Base-by-base conservation (phyloP, 768 basidiomycete species). In the Suillus spraguei region DNA sequence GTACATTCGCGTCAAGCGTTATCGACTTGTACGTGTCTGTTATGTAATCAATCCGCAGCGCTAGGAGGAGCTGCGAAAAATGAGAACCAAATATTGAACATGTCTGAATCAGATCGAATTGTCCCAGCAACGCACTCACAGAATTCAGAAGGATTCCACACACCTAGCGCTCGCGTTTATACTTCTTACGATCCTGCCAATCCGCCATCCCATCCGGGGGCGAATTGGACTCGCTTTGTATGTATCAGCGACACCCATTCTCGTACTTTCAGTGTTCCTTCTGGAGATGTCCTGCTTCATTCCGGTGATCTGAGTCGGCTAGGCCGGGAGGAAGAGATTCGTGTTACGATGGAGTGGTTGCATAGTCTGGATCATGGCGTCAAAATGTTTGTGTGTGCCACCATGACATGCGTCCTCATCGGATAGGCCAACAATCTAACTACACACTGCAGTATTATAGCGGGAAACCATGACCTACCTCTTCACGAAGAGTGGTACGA, bases 181-280 rank as follows among this genome's bases (percentile, higher is more conserved):
- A 61, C 56, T 13, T 42, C 65, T 1, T 67, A 67, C 49, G 66
- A 67, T 39, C 63, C 67, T 28, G 11, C 46, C 5, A 55, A 60
- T 6, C 75, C 78, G 1, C 74, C 79, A 10, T 75, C 78, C 1
- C 72, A 76, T 13, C 71, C 74, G 4, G 79, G 78, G 7, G 41
- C 36, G 28, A 68, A 67, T 24, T 84, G 82, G 80, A 83, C 81
- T 33, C 80, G 81, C 20, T 81, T 83, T 67, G 78, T 87, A 17
- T 86, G 86, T 66, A 74, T 88, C 61, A 86, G 85, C 64, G 87
- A 89, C 67, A 87, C 85, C 3, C 87, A 89, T 68, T 60, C 74
- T 4, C 70, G 65, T 11, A 71, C 69, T 0, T 84, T 81, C 63
- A 65, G 63, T 14, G 80, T 86, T 1, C 87, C 87, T 5, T 73